These are phyloP conservation scores for Canna indica DNA, from an alignment of 176 grass and related monocot genomes.

Conservation along the genomic window DNA sequence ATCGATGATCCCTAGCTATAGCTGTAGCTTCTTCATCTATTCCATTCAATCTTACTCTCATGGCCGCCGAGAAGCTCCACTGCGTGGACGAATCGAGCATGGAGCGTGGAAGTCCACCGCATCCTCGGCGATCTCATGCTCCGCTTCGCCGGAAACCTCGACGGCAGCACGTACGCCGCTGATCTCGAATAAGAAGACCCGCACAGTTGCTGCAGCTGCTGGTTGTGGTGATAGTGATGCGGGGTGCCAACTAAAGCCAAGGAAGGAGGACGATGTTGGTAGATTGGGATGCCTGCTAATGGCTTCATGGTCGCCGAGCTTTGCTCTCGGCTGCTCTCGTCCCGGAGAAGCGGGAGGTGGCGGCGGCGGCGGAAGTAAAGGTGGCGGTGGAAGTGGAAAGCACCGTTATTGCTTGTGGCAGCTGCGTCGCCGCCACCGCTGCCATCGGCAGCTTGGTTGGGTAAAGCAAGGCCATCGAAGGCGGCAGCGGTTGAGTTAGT, in stretches of 20 bases:
- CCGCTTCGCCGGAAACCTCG: conserved; percentile 42
- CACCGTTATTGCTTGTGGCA: conserved; percentile 4
- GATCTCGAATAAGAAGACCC: not conserved
- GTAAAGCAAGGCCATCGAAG: too few relatives aligned
- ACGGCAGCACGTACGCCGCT: conserved; percentile 14
- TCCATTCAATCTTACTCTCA: conserved; percentile 49
- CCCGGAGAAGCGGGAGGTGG: conserved; percentile 31
- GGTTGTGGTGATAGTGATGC: conserved; percentile 26
- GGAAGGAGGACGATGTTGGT: conserved; percentile 42
- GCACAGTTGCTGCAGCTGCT: conserved; percentile 23
- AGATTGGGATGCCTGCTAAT: conserved; percentile 80
- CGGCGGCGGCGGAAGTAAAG: conserved; percentile 33
- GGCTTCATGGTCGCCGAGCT: conserved; percentile 35
- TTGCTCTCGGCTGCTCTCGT: too few relatives aligned
- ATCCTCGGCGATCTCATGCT: conserved; percentile 60
- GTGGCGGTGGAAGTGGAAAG: conserved; percentile 15
- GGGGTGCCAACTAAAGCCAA: conserved; percentile 8
- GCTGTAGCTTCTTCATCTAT: too few relatives aligned
- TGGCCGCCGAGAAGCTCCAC: conserved; percentile 91
- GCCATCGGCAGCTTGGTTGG: too few relatives aligned
- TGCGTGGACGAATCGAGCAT: conserved; percentile 81
- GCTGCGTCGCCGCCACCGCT: too few relatives aligned
- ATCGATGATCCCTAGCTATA: too few relatives aligned
- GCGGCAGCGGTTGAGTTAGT: not conserved
- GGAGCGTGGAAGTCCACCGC: conserved; percentile 90